Evolutionary conservation across 2,329 filamentous ascomycete species (phyloP).

Genomic region (Ophiostoma australiae): DNA sequence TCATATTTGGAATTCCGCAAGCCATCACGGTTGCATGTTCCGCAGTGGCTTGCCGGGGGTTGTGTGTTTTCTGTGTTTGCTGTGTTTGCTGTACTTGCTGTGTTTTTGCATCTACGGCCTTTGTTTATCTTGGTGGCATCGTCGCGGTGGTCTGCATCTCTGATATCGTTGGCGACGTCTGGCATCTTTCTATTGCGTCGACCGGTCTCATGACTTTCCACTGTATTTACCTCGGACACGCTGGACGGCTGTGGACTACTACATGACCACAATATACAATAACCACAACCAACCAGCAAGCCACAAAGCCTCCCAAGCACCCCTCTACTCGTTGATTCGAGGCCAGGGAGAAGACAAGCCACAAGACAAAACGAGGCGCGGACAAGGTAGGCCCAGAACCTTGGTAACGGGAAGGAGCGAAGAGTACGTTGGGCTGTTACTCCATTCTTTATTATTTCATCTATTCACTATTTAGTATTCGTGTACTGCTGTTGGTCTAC

Average conservation of each 20-base stretch:
- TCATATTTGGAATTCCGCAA: slow-evolving; percentile 5
- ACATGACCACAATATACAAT: too few relatives aligned
- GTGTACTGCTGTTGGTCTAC: neutral
- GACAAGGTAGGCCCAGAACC: neutral
- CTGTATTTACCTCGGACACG: too few relatives aligned
- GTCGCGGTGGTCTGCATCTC: neutral
- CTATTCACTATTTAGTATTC: neutral
- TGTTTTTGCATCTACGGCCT: neutral
- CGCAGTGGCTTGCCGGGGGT: neutral
- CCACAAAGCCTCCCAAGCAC: neutral
- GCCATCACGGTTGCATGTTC: neutral
- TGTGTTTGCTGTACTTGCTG: neutral
- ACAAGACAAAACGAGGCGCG: neutral
- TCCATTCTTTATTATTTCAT: neutral
- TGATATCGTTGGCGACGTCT: neutral
- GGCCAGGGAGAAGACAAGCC: neutral
- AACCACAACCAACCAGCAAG: neutral
- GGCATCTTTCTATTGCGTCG: neutral
- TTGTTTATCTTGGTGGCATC: neutral
- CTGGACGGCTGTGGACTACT: too few relatives aligned
- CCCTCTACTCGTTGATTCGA: neutral
- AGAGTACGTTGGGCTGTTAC: neutral
- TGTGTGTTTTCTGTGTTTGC: neutral
- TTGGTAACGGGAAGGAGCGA: neutral
- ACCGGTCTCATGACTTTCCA: too few relatives aligned